Percentiles rank a stretch among this genome's conserved stretches.
Conservation (phyloP, 306 rosid species). For the Datisca glomerata region DNA sequence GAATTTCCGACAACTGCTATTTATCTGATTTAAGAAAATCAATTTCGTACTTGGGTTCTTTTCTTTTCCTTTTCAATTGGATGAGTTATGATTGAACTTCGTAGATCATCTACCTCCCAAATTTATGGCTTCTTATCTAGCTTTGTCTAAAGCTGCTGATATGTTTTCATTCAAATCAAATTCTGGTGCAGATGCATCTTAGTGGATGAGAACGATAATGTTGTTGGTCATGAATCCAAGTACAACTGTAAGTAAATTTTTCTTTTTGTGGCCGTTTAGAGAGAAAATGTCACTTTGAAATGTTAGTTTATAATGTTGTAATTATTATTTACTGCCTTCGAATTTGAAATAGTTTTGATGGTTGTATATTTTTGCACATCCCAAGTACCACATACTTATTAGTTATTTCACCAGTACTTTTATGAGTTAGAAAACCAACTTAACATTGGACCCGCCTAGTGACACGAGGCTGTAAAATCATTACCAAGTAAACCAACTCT, state of each 20-base stretch:
- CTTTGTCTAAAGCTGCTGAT: conserved; percentile 5
- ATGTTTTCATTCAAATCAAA: conserved; percentile 11
- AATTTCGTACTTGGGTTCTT: not conserved
- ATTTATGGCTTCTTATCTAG: not conserved
- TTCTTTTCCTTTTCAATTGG: not conserved
- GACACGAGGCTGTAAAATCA: too few relatives aligned
- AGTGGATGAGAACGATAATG: conserved; percentile 81
- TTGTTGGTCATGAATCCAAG: conserved; percentile 90
- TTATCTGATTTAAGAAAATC: not conserved
- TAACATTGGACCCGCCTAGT: too few relatives aligned
- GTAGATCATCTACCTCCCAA: too few relatives aligned
- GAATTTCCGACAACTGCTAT: too few relatives aligned
- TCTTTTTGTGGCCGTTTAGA: not conserved
- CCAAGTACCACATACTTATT: too few relatives aligned
- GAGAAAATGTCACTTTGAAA: not conserved
- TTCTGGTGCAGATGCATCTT: conserved; percentile 73
- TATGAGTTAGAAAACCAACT: too few relatives aligned
- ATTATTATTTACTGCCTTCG: not conserved
- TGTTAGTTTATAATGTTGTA: not conserved
- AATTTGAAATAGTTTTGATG: not conserved
- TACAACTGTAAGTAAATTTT: conserved; percentile 66
- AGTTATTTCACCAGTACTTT: not conserved
- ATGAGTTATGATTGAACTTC: not conserved
- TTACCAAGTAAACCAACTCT: too few relatives aligned
- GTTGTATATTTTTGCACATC: too few relatives aligned